Evolutionary conservation across 1,139 yeast species (phyloP).

Genomic region (Zygosaccharomyces pseudobailii): DNA sequence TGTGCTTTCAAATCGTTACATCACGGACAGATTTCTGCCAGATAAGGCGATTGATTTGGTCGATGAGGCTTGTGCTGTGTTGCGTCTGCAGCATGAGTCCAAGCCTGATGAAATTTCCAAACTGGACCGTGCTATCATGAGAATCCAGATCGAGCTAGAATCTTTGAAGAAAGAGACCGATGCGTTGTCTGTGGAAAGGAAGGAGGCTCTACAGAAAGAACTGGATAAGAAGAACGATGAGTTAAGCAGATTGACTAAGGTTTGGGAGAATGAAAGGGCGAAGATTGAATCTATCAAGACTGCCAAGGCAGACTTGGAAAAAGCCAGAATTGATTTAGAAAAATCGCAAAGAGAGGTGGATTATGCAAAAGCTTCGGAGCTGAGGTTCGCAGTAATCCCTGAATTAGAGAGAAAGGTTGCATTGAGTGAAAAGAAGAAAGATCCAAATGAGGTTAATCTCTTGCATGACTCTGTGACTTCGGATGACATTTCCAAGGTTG

Average conservation of each 20-base stretch:
- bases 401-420: conserved; percentile 62
- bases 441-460: conserved; percentile 35
- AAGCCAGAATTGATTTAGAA: conserved; percentile 77
- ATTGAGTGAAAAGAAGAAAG: conserved; percentile 41
- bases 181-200: conserved; percentile 72
- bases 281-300: conserved; percentile 71
- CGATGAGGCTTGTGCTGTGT: conserved; percentile 95
- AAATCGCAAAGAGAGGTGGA: conserved; percentile 78
- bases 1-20: conserved; percentile 80
- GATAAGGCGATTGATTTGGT: conserved; percentile 95
- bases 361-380: conserved; percentile 81
- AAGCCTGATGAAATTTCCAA: conserved; percentile 93
- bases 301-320: conserved; percentile 78
- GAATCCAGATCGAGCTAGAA: conserved; percentile 90
- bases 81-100: conserved; percentile 91
- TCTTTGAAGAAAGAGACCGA: conserved; percentile 91
- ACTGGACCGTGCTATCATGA: conserved; percentile 85
- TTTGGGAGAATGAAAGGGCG: conserved; percentile 81
- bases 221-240: conserved; percentile 60
- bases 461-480: conserved; percentile 91
- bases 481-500: conserved; percentile 88
- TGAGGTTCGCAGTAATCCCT: conserved; percentile 85
- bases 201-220: conserved; percentile 58
- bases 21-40: conserved; percentile 86
- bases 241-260: conserved; percentile 60